Base-by-base conservation (phyloP, 108 stramenopile genomes). In the Fragilaria radians region DNA sequence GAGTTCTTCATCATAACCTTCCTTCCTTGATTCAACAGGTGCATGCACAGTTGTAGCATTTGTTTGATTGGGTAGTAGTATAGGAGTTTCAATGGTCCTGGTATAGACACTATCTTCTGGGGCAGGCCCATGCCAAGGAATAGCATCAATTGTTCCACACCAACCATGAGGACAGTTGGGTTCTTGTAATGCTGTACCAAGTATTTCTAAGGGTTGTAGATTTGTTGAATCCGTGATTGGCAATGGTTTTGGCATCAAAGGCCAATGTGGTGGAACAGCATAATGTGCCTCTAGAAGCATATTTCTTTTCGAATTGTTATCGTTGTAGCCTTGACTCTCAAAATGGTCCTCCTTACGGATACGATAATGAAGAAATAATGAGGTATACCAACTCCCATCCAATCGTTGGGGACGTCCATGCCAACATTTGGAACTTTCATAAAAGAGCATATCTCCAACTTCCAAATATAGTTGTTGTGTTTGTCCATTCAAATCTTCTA, bases 331-430 rank as follows among this genome's bases (percentile, higher is more conserved):
- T 7, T 42, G 36, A 42, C 36, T 7, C 11, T 42, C n/a, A 18
- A 48, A 46, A 11, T n/a, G 42, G 5, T 14, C 31, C 25, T n/a
- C n/a, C n/a, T n/a, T n/a, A n/a, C n/a, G n/a, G 27, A 67, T 67
- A 45, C 24, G 18, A 34, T 70, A 74, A 68, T 74, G 73, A 18
- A 50, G 23, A 61, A 83, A 83, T 22, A 83, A 32, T 50, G 61
- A 66, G 22, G 68, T 63, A 58, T 83, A 83, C 57, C 59, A 76
- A 18, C 57, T 51, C 0, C 82, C 82, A 33, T 58, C 28, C 28
- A 80, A 72, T 5, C 32, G 52, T 24, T 57, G 51, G 3, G 83
- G 83, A n/a, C 84, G 61, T n/a, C 84, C 84, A 49, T 86, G 84
- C 18, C 76, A 68, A 19, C 64, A 70, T 66, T 80, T 80, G 59